A percentile compares a stretch with the other conserved stretches of the same genome.
Evolutionary conservation across 139 green algal genomes (phyloP).

Genomic region (Deuterostichococcus epilithicus): DNA sequence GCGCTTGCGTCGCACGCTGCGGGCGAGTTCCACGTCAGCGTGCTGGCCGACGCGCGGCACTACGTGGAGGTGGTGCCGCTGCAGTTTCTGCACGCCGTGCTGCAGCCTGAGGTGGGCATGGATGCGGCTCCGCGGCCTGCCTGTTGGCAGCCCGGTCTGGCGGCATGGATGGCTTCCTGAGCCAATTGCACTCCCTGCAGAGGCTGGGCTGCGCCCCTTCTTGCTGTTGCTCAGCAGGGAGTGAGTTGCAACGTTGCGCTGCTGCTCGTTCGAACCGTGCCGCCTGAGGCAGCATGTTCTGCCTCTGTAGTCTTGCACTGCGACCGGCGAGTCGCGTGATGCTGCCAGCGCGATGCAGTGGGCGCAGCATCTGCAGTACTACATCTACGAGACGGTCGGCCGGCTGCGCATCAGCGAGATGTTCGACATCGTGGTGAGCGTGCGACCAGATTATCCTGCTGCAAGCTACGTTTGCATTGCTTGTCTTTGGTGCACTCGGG

Average conservation of each 20-base stretch:
- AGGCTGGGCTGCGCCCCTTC: neutral
- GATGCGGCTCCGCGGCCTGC: too few relatives aligned
- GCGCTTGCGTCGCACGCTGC: conserved; percentile 1
- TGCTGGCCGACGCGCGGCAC: conserved; percentile 39
- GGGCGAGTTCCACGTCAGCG: conserved; percentile 30
- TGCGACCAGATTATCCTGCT: too few relatives aligned
- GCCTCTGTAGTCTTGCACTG: neutral
- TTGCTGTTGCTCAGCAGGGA: neutral
- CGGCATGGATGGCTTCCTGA: too few relatives aligned
- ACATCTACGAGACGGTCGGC: conserved; percentile 70
- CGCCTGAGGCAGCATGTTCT: neutral
- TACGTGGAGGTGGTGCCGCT: conserved; percentile 49
- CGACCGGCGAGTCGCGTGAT: neutral
- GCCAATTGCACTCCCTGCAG: too few relatives aligned
- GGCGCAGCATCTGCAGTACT: conserved; percentile 59
- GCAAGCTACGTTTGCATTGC: too few relatives aligned
- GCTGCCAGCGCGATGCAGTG: conserved; percentile 40
- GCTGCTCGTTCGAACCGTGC: neutral
- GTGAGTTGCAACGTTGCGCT: neutral
- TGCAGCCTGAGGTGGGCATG: neutral
- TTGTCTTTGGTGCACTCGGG: too few relatives aligned
- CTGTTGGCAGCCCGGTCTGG: too few relatives aligned
- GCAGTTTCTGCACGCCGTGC: conserved; percentile 47
- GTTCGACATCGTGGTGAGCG: conserved; percentile 90
- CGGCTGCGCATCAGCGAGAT: conserved; percentile 62